Conservation (phyloP, 768 basidiomycete species). For the Termitomyces sp. region DNA sequence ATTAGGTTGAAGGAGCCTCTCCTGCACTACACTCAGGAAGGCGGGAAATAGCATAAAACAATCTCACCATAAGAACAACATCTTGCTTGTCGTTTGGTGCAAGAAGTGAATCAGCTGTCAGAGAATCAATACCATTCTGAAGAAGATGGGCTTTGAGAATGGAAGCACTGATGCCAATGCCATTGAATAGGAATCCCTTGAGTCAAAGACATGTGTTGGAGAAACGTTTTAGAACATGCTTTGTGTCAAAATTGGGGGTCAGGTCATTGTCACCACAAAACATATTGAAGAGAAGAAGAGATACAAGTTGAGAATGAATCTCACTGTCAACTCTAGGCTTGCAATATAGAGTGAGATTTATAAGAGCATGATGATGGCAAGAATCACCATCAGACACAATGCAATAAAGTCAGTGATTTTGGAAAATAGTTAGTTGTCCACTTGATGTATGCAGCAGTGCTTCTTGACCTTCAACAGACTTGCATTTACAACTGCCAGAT, state of each 20-base stretch:
- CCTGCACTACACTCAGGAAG: slow-evolving; percentile 23
- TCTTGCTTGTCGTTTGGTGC: slow-evolving; percentile 29
- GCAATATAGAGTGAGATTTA: too few relatives aligned
- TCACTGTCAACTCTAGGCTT: too few relatives aligned
- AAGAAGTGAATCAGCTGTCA: slow-evolving; percentile 14
- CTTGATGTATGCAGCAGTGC: too few relatives aligned
- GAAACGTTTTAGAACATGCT: slow-evolving; percentile 31
- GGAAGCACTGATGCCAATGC: slow-evolving; percentile 19
- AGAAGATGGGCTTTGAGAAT: slow-evolving; percentile 23
- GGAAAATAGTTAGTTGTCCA: slow-evolving; percentile 4
- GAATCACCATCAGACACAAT: slow-evolving; percentile 27
- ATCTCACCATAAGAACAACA: slow-evolving; percentile 19
- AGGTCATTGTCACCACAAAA: slow-evolving; percentile 29
- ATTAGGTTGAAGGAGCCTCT: slow-evolving; percentile 21
- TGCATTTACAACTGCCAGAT: too few relatives aligned
- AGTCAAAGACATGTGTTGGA: slow-evolving; percentile 25
- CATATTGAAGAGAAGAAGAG: slow-evolving; percentile 20
- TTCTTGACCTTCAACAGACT: too few relatives aligned
- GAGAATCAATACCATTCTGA: slow-evolving; percentile 1
- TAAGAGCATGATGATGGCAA: slow-evolving; percentile 20
- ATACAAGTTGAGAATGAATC: slow-evolving; percentile 19
- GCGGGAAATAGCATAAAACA: slow-evolving; percentile 21
- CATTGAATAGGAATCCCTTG: slow-evolving; percentile 20
- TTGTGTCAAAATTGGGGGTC: slow-evolving; percentile 31
- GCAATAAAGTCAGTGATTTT: too few relatives aligned